Percentiles rank a stretch among this genome's conserved stretches.
Evolutionary conservation across 2,329 filamentous ascomycete genomes (phyloP).

Genomic region (Biscogniauxia sp.): DNA sequence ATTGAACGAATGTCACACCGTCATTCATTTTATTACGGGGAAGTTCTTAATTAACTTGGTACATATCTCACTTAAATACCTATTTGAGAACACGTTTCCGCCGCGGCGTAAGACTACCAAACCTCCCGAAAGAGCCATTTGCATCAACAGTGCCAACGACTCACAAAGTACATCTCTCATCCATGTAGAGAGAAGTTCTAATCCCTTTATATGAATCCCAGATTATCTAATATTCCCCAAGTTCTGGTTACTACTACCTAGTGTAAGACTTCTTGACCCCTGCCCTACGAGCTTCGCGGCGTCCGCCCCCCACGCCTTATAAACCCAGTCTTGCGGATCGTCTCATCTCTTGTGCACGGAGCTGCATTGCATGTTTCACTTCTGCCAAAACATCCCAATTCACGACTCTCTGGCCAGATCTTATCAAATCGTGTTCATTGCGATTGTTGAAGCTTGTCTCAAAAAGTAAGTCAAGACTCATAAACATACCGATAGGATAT

Average conservation of each 20-base stretch:
- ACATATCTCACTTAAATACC: no score
- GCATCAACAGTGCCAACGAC: background rate
- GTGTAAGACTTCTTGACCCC: no score
- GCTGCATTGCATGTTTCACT: background rate
- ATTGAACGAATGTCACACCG: no score
- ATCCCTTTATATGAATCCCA: no score
- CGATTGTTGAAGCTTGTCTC: background rate
- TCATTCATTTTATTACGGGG: no score
- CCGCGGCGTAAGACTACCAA: background rate
- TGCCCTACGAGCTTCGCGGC: background rate
- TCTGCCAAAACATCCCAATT: background rate
- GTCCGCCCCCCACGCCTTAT: background rate
- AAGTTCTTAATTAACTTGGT: no score
- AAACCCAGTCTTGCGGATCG: background rate
- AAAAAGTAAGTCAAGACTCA: background rate
- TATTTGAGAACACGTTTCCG: background rate
- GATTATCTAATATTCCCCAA: background rate
- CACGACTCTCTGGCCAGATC: background rate
- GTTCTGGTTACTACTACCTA: background rate
- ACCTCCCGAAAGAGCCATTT: background rate
- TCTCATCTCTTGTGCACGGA: background rate
- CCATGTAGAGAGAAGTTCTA: no score
- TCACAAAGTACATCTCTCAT: background rate
- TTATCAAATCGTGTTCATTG: background rate
- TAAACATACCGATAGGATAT: background rate